Evolutionary conservation across 768 basidiomycete species (phyloP).

Genomic region (Boletus patriciae): DNA sequence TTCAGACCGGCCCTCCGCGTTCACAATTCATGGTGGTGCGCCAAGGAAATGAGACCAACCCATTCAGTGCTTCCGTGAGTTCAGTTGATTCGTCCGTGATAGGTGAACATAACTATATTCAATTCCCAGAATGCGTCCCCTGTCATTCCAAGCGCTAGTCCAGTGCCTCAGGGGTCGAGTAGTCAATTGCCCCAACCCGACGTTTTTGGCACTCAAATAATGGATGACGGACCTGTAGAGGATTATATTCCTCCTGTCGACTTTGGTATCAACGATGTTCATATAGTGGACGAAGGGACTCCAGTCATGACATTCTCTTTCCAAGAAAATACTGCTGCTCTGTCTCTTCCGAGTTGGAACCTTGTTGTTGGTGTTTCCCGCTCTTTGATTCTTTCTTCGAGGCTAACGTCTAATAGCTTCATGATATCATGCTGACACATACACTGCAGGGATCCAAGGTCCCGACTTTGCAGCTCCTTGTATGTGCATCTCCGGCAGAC

Average conservation of each 20-base stretch:
- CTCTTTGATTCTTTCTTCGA: not conserved
- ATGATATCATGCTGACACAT: slow-evolving; percentile 62
- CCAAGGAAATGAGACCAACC: slow-evolving; percentile 21
- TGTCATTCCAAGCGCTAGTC: slow-evolving; percentile 28
- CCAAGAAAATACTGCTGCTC: slow-evolving; percentile 34
- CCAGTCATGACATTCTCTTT: slow-evolving; percentile 9
- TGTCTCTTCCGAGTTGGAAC: slow-evolving; percentile 52
- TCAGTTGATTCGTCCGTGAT: not conserved
- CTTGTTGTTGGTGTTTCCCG: slow-evolving; percentile 46
- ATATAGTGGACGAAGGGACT: slow-evolving; percentile 32
- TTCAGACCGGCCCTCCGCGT: slow-evolving; percentile 21
- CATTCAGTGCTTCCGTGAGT: slow-evolving; percentile 10
- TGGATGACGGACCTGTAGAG: slow-evolving; percentile 11
- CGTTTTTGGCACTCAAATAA: slow-evolving; percentile 14
- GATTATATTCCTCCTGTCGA: slow-evolving; percentile 17
- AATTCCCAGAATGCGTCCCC: slow-evolving; percentile 8
- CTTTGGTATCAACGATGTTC: slow-evolving; percentile 35
- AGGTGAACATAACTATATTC: not conserved
- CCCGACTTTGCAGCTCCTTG: slow-evolving; percentile 54
- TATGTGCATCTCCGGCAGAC: slow-evolving; percentile 37
- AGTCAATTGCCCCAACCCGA: slow-evolving; percentile 21
- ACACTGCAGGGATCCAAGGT: slow-evolving; percentile 36
- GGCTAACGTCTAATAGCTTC: slow-evolving; percentile 44
- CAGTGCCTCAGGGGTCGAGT: slow-evolving; percentile 10
- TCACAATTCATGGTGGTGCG: slow-evolving; percentile 15